Evolutionary conservation across 345 rosid genomes (phyloP), one percentile per base, ranked within the genome.

Genomic region (Eucalyptus regnans): DNA sequence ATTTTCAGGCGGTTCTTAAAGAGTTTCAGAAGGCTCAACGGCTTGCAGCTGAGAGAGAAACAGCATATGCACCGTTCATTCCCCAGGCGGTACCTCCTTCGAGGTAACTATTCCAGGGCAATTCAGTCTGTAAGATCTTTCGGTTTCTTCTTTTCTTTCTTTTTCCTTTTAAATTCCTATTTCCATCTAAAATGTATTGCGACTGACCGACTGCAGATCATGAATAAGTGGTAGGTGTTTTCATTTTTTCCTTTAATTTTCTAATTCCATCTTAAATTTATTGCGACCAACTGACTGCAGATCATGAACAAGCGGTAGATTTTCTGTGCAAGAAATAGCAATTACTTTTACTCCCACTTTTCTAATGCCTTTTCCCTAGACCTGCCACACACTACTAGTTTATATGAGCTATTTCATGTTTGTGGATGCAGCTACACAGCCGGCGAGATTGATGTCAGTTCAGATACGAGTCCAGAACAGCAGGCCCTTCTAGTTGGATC

Each of bases 11-110:
- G 43, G 99, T 98, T 90, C 90, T 98, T 92, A 96, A 93, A 91
- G 99, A 98, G 94, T 98, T 97, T 93, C 99, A 96, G 93, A 98
- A 98, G 93, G 99, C 99, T 86, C 99, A 98, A 86, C 95, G 97
- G 93, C 96, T 98, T n/a, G 96, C 99, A 37, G 98, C 99, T 66
- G 99, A 96, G 93, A 95, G 99, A 90, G 99, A 98, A 96, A 98
- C 96, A 5, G 95, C 98, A 4, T 97, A 96, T 87, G 89, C 98
- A 89, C 96, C 99, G 33, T 95, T 94, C 68, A 94, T 93, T 94
- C 95, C 97, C 87, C 96, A 96, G 92, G 91, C 91, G 56, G 91
- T 37, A 88, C 92, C 93, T 93, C 94, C 96, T 88, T 95, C 97
- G 46, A 95, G 98, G 99, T 97, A 92, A 89, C n/a, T 89, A 44